Evolutionary conservation across 768 basidiomycete genomes (phyloP), one percentile per base, ranked within the genome.

Genomic region (Pleurotus tuoliensis): DNA sequence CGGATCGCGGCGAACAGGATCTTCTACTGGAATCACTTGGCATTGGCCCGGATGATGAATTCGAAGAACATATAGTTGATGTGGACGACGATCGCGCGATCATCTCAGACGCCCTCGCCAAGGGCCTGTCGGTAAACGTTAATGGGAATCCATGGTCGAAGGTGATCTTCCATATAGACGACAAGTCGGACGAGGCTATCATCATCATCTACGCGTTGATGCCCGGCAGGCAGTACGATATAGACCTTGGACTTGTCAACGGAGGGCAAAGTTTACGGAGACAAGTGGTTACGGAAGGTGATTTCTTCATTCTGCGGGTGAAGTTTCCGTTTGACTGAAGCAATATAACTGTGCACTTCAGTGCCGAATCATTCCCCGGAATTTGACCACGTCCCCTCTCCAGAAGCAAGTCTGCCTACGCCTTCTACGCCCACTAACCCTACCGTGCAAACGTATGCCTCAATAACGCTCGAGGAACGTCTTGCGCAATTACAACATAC

Each of bases 181-280:
- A 94, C 44, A 81, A 83, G 53, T 78, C 80, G 0, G 93, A 95
- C 61, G 90, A 96, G 65, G 94, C 92, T 0, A 83, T 95, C 56
- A 92, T 97, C 52, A 90, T 96, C 57, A 82, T 98, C 24, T 94
- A 93, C 58, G 92, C 92, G 1, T 77, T 98, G 46, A 82, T 90
- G 75, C 94, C 93, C 3, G 90, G 90, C 1, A 81, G 90, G 56
- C 90, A 92, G 66, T 97, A 97, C 63, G 93, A 97, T 64, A 86
- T 97, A 51, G 90, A 94, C 64, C 74, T 97, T 9, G 86, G 81
- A 1, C 78, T 95, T 24, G 84, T 87, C 4, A 83, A 84, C 7
- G 78, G 78, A 5, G 86, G 83, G 22, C 76, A 82, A 61, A 72
- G 63, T 37, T 73, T 88, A 20, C 75, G 82, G 39, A 79, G 78